Base-by-base conservation (phyloP, 495 filamentous ascomycete genomes). In the Daldinia decipiens region DNA sequence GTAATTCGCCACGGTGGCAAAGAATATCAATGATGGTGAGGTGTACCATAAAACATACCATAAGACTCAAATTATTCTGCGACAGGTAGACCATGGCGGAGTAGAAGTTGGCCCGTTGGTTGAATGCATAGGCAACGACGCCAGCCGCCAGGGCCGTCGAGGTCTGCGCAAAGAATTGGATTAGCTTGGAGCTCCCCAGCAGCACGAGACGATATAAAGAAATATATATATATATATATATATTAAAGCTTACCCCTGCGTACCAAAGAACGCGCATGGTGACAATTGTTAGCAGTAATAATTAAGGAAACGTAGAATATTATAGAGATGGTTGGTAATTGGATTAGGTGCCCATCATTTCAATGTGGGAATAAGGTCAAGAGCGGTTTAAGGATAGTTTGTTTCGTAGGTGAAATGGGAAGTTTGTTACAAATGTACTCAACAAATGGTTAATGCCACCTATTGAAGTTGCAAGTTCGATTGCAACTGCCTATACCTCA, bases 31-130 rank as follows among this genome's bases (percentile, higher is more conserved):
- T 8, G 39, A 53, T 21, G 39, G 21, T 24, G 43, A 39, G n/a
- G 32, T 38, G 57, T 56, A 43, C 50, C 13, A 56, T 27, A 57
- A 47, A 59, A 63, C 86, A 72, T 63, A 95, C 94, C 90, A 98
- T 94, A 51, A 98, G 84, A 74, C 94, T 97, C 64, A 95, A 89
- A 82, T 92, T 98, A 79, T 92, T 97, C 78, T 98, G 95, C 53
- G 93, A 91, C 15, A 99, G 87, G 80, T 98, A 97, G 32, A 99
- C 96, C 78, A 92, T 94, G 58, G 95, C 94, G 15, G 95, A 92
- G 79, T 99, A 99, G 87, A 98, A 98, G 77, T 99, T 99, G 59
- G 95, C 87, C 70, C 95, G 88, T 80, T 98, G 91, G 76, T 95
- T 92, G 79, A 98, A 93, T 50, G 95, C 96, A 74, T 93, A 93